A percentile compares a stretch with the other conserved stretches of the same genome.
Conservation (phyloP, 2,329 filamentous ascomycete species). For the Fusarium sp. region DNA sequence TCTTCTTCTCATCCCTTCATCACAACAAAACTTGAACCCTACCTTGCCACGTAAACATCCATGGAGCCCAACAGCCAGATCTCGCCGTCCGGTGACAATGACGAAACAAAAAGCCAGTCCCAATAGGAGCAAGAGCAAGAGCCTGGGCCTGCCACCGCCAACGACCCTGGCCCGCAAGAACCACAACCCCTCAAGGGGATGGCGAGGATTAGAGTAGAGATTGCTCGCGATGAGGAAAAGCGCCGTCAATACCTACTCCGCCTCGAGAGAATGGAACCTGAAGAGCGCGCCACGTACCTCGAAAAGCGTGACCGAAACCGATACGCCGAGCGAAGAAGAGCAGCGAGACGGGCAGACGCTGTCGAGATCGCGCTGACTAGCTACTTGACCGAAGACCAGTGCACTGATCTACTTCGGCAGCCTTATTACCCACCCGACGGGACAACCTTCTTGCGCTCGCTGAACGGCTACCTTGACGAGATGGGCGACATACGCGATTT, state of each 20-base stretch:
- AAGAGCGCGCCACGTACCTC: background rate
- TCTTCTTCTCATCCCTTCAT: background rate
- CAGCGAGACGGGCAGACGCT: background rate
- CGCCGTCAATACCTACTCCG: background rate
- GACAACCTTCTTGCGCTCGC: conserved; percentile 2
- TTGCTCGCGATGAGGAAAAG: background rate
- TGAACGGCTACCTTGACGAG: background rate
- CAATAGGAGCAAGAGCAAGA: too few relatives aligned
- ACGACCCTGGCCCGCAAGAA: too few relatives aligned
- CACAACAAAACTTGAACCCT: background rate
- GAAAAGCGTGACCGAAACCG: background rate
- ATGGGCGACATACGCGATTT: background rate
- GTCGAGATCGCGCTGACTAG: background rate
- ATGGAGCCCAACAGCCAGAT: background rate
- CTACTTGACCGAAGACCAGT: background rate
- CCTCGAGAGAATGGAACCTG: background rate
- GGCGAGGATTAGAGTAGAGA: background rate
- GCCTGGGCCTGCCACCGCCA: too few relatives aligned
- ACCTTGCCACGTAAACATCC: background rate
- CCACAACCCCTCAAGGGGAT: background rate
- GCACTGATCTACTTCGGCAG: background rate
- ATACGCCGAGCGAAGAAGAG: background rate
- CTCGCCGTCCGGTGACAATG: background rate
- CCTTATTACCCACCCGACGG: background rate
- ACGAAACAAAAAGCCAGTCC: background rate